phyloP scores from a whole-genome alignment of 768 basidiomycete species.

The Leccinum rimulosum region DNA sequence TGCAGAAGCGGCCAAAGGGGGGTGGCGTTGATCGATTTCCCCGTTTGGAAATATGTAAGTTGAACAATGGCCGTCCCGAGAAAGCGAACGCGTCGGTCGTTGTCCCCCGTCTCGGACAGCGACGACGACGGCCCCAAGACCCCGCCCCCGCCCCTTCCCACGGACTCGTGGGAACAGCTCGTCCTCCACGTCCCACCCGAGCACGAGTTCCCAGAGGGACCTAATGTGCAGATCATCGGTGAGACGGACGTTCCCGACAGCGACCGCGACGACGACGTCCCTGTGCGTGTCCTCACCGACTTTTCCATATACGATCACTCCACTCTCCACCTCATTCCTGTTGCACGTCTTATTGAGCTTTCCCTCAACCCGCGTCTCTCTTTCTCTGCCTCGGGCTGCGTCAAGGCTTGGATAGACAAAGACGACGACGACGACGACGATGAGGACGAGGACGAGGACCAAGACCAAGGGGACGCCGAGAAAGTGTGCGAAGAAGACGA shows the following conservation, averaged over 20 bases:
- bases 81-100: constrained; percentile 26
- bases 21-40: not conserved
- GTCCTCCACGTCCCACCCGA: constrained; percentile 22
- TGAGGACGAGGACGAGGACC: constrained; percentile 23
- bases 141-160: constrained; percentile 4
- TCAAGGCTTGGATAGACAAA: constrained; percentile 36
- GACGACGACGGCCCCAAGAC: constrained; percentile 12
- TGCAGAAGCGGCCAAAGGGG: constrained; percentile 1
- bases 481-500: constrained; percentile 2
- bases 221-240: constrained; percentile 41
- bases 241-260: constrained; percentile 36
- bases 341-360: constrained; percentile 39
- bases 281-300: constrained; percentile 53
- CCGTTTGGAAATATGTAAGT: not conserved
- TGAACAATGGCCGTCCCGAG: constrained; percentile 21
- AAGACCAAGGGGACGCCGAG: constrained; percentile 23
- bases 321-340: constrained; percentile 38
- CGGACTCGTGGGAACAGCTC: constrained; percentile 6
- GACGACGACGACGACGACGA: constrained; percentile 28
- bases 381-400: constrained; percentile 40
- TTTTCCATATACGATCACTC: constrained; percentile 50
- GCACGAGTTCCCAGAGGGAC: constrained; percentile 39
- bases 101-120: constrained; percentile 17
- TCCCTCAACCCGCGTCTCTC: constrained; percentile 14
- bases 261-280: constrained; percentile 39